Evolutionary conservation across 2,329 filamentous ascomycete species (phyloP), one percentile per base, ranked within the genome.

Genomic region (Aspergillus sp.): DNA sequence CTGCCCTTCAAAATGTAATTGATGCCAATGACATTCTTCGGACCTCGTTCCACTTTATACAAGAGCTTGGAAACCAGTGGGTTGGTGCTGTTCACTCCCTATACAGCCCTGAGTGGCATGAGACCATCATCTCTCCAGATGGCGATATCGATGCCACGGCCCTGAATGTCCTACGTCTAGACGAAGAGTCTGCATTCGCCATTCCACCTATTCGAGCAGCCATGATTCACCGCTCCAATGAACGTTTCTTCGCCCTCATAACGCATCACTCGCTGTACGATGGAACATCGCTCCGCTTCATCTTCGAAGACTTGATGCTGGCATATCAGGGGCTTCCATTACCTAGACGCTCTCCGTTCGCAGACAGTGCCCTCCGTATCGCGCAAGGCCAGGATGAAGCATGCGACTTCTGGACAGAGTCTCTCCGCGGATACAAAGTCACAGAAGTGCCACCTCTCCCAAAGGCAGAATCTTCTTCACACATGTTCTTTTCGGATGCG

Each of bases 201-300:
- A 7, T n/a, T 4, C 45, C 45, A 6, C 45, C 45, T 0, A 13
- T n/a, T 6, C 45, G 20, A 12, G 26, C 20, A 12, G 12, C 30
- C 12, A 20, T 48, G 5, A 3, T 48, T 17, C 34, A 17, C 20
- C 7, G 42, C 32, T 11, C 3, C 15, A 30, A 17, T 13, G 34
- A 57, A 11, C 47, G 51, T n/a, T 18, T 59, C 5, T 50, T 61
- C 41, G 54, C 57, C 15, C 17, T 61, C 5, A 53, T 53, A 2
- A 61, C 59, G 53, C 59, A 61, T 20, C 59, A 61, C 22, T 59
- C 45, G 42, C 59, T 61, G 20, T 61, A 61, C 24, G 59, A 61
- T 47, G 59, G 59, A 0, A 34, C 57, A 36, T 59, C 59, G 5
- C 49, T 61, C 18, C 57, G 50, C 24, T 45, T 59, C 2, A 34